Percentiles rank a stretch among this genome's conserved stretches.
Evolutionary conservation across 2,329 filamentous ascomycete genomes (phyloP).

Genomic region (Penicillium sp.): DNA sequence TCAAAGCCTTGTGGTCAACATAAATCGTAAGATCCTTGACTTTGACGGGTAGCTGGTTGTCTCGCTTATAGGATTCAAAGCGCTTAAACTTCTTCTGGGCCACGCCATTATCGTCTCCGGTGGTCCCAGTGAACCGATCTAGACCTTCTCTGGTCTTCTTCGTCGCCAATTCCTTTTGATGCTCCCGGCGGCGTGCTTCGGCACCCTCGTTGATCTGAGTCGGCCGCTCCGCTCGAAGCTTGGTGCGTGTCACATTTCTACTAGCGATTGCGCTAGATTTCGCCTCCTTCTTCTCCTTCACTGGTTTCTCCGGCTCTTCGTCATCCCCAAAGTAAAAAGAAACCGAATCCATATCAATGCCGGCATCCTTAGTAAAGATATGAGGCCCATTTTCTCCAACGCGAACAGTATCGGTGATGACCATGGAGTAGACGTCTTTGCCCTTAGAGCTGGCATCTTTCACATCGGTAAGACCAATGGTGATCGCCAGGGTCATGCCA

Average conservation of each 20-base stretch:
- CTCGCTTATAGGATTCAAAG: constrained; percentile 98
- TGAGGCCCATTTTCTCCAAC: constrained; percentile 68
- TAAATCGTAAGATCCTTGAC: constrained; percentile 86
- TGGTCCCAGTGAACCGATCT: constrained; percentile 80
- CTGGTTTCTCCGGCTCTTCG: constrained; percentile 74
- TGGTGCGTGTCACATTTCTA: constrained; percentile 92
- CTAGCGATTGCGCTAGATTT: constrained; percentile 84
- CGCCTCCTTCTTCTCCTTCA: constrained; percentile 78
- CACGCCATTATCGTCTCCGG: constrained; percentile 80
- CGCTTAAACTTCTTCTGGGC: constrained; percentile 98
- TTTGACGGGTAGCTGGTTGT: constrained; percentile 83
- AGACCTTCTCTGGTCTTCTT: constrained; percentile 92
- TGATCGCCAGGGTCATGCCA: constrained; percentile 93
- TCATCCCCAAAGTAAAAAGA: constrained; percentile 99
- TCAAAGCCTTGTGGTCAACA: constrained; percentile 86
- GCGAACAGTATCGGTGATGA: constrained; percentile 90
- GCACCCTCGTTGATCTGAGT: constrained; percentile 86
- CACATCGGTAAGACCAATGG: constrained; percentile 85
- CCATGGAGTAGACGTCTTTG: constrained; percentile 82
- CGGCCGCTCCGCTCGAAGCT: constrained; percentile 86
- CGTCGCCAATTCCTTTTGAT: constrained; percentile 82
- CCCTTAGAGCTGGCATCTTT: constrained; percentile 84
- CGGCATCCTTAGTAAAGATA: constrained; percentile 90
- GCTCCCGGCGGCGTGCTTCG: constrained; percentile 80
- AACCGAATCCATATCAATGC: constrained; percentile 86